These are phyloP conservation scores for Osmanthus fragrans DNA, from an alignment of 257 asterid genomes.

Conservation along the genomic window DNA sequence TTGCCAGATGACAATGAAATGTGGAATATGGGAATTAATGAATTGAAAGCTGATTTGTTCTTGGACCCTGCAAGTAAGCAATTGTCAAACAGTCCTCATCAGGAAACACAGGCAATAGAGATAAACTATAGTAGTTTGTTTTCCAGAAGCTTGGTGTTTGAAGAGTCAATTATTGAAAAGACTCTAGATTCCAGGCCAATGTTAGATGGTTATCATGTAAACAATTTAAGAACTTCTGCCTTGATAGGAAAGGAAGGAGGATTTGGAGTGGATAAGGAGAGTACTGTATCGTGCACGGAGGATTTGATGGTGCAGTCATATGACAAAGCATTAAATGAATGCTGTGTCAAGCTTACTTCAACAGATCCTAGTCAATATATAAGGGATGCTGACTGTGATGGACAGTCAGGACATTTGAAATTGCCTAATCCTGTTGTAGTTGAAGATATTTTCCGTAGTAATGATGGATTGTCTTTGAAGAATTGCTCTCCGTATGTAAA, in stretches of 20 bases:
- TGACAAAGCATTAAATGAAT: conserved; percentile 24
- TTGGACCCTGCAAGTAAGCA: conserved; percentile 23
- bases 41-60: conserved; percentile 6
- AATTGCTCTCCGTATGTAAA: conserved; percentile 2
- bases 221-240: conserved; percentile 22
- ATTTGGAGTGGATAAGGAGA: conserved; percentile 25
- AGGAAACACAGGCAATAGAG: conserved; percentile 30
- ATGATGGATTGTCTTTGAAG: too few species aligned
- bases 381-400: too few species aligned
- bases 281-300: conserved; percentile 18
- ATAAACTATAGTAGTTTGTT: conserved; percentile 24
- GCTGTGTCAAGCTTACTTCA: conserved; percentile 17
- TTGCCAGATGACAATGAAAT: conserved; percentile 8
- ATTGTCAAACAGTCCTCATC: conserved; percentile 27
- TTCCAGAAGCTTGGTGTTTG: conserved; percentile 25
- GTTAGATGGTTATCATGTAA: conserved; percentile 25
- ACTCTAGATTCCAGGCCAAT: conserved; percentile 26
- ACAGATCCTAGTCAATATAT: not conserved
- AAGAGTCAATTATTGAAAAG: conserved; percentile 30
- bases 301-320: conserved; percentile 30
- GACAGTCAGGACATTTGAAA: too few species aligned
- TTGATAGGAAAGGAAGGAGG: conserved; percentile 25
- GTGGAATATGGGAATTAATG: conserved; percentile 11
- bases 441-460: too few species aligned
- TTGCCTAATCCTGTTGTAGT: too few species aligned